Evolutionary conservation across 345 rosid genomes (phyloP), one percentile per base, ranked within the genome.

Genomic region (Passiflora organensis): DNA sequence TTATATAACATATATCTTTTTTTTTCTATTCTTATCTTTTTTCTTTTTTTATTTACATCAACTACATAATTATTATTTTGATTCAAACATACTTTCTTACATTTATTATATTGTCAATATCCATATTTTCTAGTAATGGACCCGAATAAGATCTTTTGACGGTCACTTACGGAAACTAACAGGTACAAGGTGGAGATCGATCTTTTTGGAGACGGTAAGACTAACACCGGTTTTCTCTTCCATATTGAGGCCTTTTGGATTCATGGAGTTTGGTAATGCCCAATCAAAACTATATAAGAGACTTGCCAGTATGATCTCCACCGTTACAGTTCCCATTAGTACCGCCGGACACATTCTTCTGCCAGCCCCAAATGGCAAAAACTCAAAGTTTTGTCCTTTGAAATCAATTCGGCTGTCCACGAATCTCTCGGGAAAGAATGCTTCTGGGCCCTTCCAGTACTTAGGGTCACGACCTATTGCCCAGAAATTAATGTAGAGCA

Each of bases 401-500:
- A 18, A 68, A 5, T 61, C 67, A 14, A 44, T 6, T 8, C 21
- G 2, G 38, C 58, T 61, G 22, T 44, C 48, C 14, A 23, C 34
- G 43, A 56, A 68, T 50, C 62, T 18, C n/a, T 61, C 22, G 0
- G 48, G 63, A 9, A 34, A 13, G 32, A 66, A 66, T 19, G 44
- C 42, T 21, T 52, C 59, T 0, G 53, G 42, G 17, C 45, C 25
- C 5, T 45, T 44, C 53, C 59, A 36, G 42, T 34, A 34, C n/a
- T 12, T 28, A 0, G 71, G 64, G 12, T 65, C 64, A 22, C 59
- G 22, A 14, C 74, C 85, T 1, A 81, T 78, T 21, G 78, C 80
- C 70, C 71, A 74, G 32, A 20, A 77, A 16, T 82, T 75, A 22
- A 85, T 57, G 22, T 50, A 67, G 24, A 82, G 55, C 6, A 51